Evolutionary conservation across 768 basidiomycete species (phyloP).

Genomic region (Serpula lacrymans): DNA sequence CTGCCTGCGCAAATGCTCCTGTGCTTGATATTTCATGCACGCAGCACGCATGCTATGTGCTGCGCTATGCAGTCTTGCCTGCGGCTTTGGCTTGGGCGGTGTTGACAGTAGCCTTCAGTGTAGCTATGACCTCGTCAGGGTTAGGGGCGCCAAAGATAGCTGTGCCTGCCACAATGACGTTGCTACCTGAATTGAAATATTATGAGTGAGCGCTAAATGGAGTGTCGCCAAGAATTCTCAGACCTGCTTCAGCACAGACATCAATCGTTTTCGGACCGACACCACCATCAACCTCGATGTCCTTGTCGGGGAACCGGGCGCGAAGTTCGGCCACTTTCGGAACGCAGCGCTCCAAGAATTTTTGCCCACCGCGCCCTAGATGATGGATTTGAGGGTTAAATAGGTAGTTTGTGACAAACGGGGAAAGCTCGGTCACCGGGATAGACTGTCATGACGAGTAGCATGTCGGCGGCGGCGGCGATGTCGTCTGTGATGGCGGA

Average conservation of each 20-base stretch:
- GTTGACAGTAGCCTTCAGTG: conserved; percentile 67
- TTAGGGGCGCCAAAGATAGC: conserved; percentile 85
- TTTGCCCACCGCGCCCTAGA: conserved; percentile 89
- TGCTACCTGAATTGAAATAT: conserved; percentile 62
- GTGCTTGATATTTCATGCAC: no score
- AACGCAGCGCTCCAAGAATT: conserved; percentile 90
- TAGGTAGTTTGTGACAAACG: background rate
- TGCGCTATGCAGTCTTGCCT: no score
- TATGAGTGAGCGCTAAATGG: conserved; percentile 1
- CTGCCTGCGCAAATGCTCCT: no score
- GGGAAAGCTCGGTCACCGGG: conserved; percentile 59
- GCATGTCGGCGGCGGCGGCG: conserved; percentile 84
- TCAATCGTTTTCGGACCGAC: conserved; percentile 90
- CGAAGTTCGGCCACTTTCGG: conserved; percentile 92
- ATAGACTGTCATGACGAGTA: conserved; percentile 98
- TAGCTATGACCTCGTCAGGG: conserved; percentile 73
- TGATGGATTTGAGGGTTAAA: no score
- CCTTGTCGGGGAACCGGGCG: conserved; percentile 84
- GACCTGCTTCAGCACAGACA: conserved; percentile 87
- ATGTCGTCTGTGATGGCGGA: conserved; percentile 83
- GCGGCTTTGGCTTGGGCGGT: conserved; percentile 55
- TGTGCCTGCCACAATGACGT: conserved; percentile 97
- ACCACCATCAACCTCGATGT: conserved; percentile 98
- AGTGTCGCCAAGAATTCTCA: conserved; percentile 10
- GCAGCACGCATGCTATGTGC: conserved; percentile 1